phyloP scores from a whole-genome alignment of 805 yeast genomes.

The Saturnispora serradocipensis region DNA sequence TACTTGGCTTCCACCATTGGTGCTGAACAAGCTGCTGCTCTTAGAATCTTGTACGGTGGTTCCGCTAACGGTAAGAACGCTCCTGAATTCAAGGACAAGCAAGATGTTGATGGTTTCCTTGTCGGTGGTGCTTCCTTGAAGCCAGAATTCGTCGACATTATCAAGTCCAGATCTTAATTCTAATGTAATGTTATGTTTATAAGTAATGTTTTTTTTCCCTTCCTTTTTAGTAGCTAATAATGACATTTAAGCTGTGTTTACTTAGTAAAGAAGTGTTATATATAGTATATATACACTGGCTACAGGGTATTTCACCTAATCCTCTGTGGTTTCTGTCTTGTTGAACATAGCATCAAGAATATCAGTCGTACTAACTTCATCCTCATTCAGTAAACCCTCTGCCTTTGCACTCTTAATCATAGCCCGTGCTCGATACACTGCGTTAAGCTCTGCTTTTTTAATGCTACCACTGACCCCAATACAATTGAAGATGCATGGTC shows the following conservation, averaged over 20 bases:
- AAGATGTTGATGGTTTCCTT: constrained; percentile 95
- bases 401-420: constrained; percentile 22
- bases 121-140: constrained; percentile 99
- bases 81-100: constrained; percentile 78
- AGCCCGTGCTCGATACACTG: constrained; percentile 41
- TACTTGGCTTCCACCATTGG: constrained; percentile 74
- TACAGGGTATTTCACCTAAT: not conserved
- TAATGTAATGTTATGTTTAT: not conserved
- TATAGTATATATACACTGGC: not conserved
- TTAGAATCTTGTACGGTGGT: constrained; percentile 97
- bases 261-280: not conserved
- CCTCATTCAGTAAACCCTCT: not conserved
- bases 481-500: constrained; percentile 47
- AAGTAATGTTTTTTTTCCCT: not conserved
- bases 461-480: constrained; percentile 80
- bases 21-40: constrained; percentile 57
- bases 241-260: not conserved
- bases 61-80: constrained; percentile 95
- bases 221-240: not conserved
- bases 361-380: constrained; percentile 6
- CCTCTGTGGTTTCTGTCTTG: not conserved
- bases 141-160: constrained; percentile 94
- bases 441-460: constrained; percentile 66
- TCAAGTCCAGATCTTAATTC: constrained; percentile 75
- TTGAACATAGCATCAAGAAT: constrained; percentile 9